Percentiles rank a stretch among this genome's conserved stretches.
phyloP scores from a whole-genome alignment of 768 basidiomycete species.

The Gloeopeniophorella convolvens region DNA sequence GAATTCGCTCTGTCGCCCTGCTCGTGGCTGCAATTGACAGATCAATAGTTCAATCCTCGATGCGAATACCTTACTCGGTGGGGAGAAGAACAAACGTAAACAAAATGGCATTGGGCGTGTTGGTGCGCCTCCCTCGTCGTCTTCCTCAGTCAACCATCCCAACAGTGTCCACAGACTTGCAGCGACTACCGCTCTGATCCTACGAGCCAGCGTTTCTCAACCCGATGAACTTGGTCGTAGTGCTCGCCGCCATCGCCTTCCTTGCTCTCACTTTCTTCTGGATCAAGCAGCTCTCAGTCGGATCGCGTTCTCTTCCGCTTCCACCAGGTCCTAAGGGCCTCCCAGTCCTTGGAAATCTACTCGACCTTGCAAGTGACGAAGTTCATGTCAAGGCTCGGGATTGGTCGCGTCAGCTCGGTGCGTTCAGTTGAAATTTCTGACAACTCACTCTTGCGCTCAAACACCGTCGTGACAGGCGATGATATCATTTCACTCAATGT shows the following conservation, averaged over 20 bases:
- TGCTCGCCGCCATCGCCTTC: slow-evolving; percentile 1
- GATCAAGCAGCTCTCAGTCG: slow-evolving; percentile 10
- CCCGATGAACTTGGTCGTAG: slow-evolving; percentile 8
- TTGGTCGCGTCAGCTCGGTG: slow-evolving; percentile 25
- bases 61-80: no score
- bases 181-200: neutral
- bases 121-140: no score
- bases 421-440: neutral
- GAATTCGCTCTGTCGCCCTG: no score
- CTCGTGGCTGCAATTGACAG: no score
- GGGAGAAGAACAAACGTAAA: no score
- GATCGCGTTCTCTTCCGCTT: slow-evolving; percentile 2
- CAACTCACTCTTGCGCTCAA: neutral
- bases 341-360: slow-evolving; percentile 23
- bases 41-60: no score
- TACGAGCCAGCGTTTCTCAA: neutral
- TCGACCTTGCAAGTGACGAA: slow-evolving; percentile 21
- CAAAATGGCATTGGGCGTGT: no score
- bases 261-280: slow-evolving; percentile 5
- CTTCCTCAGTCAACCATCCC: neutral
- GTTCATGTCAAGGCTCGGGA: slow-evolving; percentile 19
- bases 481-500: slow-evolving; percentile 19
- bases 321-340: slow-evolving; percentile 23
- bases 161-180: neutral
- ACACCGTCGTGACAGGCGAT: slow-evolving; percentile 2